These are phyloP conservation scores for Meredithiella fracta DNA, from an alignment of 2,329 filamentous ascomycete species.

Conservation along the genomic window DNA sequence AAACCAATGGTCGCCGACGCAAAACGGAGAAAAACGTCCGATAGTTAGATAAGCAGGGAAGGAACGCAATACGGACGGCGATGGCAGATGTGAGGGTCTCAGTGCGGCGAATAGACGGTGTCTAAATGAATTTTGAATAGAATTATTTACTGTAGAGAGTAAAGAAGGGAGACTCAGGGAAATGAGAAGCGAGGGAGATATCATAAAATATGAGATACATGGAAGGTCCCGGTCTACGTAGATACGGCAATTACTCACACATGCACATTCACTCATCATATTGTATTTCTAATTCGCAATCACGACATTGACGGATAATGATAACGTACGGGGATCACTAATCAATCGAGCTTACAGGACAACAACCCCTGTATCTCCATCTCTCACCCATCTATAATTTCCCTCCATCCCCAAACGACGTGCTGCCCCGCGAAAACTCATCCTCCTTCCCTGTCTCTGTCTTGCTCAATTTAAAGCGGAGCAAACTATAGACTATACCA, in stretches of 20 bases:
- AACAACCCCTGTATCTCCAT: background rate
- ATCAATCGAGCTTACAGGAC: background rate
- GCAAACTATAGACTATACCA: background rate
- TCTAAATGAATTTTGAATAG: background rate
- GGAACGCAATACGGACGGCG: background rate
- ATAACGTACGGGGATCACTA: background rate
- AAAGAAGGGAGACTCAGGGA: too few relatives aligned
- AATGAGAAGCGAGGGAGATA: too few relatives aligned
- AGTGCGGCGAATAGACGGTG: background rate
- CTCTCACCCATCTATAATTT: background rate
- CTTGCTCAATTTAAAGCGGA: background rate
- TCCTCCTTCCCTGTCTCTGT: background rate
- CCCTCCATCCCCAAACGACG: background rate
- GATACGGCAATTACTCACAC: too few relatives aligned
- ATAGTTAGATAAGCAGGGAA: background rate
- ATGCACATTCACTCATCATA: background rate
- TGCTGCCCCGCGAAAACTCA: background rate
- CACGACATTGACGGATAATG: background rate
- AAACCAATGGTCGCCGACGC: background rate
- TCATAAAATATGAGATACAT: too few relatives aligned
- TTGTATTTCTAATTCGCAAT: background rate
- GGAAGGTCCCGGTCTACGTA: too few relatives aligned
- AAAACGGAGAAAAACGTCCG: background rate
- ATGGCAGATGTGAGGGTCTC: background rate
- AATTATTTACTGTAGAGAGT: too few relatives aligned